These are phyloP conservation scores for Endotrypanum monterogeii DNA, from an alignment of 208 protist species.

Conservation along the genomic window DNA sequence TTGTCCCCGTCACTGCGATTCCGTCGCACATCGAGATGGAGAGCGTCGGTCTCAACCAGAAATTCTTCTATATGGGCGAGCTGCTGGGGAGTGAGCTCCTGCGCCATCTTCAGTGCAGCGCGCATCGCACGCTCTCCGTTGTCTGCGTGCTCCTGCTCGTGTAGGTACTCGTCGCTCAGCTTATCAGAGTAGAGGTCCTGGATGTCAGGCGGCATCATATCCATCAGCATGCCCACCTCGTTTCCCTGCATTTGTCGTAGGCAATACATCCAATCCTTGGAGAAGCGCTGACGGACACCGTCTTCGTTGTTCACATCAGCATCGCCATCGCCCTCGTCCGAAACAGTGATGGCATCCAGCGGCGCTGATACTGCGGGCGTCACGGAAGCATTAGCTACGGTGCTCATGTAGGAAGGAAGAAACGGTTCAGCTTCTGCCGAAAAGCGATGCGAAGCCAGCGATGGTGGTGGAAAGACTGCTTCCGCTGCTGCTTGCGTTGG, in stretches of 20 bases:
- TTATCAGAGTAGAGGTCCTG: conserved; percentile 41
- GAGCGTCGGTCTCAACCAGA: conserved; percentile 28
- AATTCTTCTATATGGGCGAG: conserved; percentile 41
- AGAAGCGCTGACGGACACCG: conserved; percentile 23
- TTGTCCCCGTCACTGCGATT: background rate
- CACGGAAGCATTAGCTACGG: background rate
- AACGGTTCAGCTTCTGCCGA: conserved; percentile 61
- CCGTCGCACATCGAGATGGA: conserved; percentile 8
- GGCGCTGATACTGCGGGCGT: conserved; percentile 6
- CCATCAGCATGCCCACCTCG: conserved; percentile 51
- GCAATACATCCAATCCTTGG: conserved; percentile 31
- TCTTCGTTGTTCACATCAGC: background rate
- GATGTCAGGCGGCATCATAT: conserved; percentile 49
- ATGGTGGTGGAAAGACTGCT: conserved; percentile 1
- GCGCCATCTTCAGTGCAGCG: conserved; percentile 38
- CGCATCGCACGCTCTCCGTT: conserved; percentile 29
- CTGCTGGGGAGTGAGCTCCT: conserved; percentile 42
- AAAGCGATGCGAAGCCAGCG: conserved; percentile 31
- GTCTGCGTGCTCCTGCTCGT: conserved; percentile 26
- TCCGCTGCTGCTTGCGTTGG: background rate
- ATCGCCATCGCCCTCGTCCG: background rate
- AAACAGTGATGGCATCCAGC: background rate
- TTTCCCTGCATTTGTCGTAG: conserved; percentile 37
- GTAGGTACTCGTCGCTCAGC: conserved; percentile 34
- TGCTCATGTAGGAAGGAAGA: conserved; percentile 55